Evolutionary conservation across 768 basidiomycete species (phyloP), one percentile per base, ranked within the genome.

Genomic region (Suillus placidus): DNA sequence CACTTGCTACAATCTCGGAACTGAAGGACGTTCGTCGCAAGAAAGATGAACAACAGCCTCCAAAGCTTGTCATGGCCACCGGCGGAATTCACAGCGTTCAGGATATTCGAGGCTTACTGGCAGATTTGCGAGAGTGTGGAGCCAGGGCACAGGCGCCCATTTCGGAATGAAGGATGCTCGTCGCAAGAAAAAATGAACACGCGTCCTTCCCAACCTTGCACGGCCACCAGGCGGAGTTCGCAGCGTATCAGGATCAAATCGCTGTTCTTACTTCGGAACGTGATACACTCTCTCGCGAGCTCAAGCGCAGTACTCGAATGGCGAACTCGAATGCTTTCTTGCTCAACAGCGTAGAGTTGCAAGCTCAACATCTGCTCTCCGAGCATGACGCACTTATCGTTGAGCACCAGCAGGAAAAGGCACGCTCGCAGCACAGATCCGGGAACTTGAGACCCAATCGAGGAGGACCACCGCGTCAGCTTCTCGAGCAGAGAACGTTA

Each of bases 201-300:
- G 32, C 5, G 10, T 34, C 54, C 54, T 6, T 10, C 54, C 20
- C 18, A 55, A 34, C 20, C 54, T 55, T 34, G 54, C 32, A 20
- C 20, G 32, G 10, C 54, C 54, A 55, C 32, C 32, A 55, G 18
- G 5, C 54, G 18, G 54, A 55, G 5, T 55, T 55, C 6, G 32
- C 32, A n/a, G 54, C 9, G 18, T 55, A 55, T 55, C 32, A 55
- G 32, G 54, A 55, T 34, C 54, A 34, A 34, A 55, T 55, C 5
- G 54, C 54, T n/a, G 32, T 20, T 20, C 54, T 55, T 30, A 55
- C 54, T 34, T 55, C 54, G 32, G 54, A 55, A 34, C 32, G 54
- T 20, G 54, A 55, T 55, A 55, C 20, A 6, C 54, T 55, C 10
- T 34, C 54, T 55, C 54, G 54, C 20, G 18, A 55, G 54, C 54